Conservation (phyloP, 2,329 filamentous ascomycete genomes). For the Exophiala aquamarina region DNA sequence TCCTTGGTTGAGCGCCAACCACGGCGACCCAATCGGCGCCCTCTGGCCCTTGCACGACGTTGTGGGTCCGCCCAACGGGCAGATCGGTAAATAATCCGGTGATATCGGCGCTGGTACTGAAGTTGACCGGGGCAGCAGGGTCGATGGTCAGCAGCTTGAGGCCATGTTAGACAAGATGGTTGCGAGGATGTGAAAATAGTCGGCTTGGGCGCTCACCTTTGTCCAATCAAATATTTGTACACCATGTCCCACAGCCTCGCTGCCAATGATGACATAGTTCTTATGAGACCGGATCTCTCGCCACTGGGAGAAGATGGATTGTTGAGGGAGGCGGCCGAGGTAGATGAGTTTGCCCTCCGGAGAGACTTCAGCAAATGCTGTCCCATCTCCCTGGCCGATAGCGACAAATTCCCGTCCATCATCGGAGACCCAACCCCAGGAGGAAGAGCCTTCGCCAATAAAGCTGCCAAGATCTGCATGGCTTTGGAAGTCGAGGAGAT, state of each 20-base stretch:
- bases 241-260: constrained; percentile 52
- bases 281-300: constrained; percentile 42
- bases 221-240: constrained; percentile 65
- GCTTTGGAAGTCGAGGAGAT: constrained; percentile 25
- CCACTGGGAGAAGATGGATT: constrained; percentile 37
- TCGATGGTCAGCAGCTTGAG: constrained; percentile 48
- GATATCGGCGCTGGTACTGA: constrained; percentile 44
- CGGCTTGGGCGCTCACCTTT: constrained; percentile 28
- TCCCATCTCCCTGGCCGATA: constrained; percentile 51
- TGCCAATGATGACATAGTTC: constrained; percentile 43
- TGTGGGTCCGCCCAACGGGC: constrained; percentile 52
- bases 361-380: constrained; percentile 51
- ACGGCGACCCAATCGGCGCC: constrained; percentile 49
- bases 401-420: constrained; percentile 52
- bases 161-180: constrained; percentile 10
- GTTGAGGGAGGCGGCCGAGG: constrained; percentile 47
- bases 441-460: constrained; percentile 20
- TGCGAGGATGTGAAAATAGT: constrained; percentile 23
- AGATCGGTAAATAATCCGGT: constrained; percentile 43
- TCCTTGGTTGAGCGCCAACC: constrained; percentile 40
- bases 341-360: constrained; percentile 47
- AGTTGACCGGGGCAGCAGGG: constrained; percentile 42
- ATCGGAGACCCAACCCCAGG: constrained; percentile 50
- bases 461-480: constrained; percentile 22
- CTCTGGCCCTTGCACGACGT: constrained; percentile 55